phyloP scores from a whole-genome alignment of 176 grass and related monocot genomes.

The Lolium multiflorum region DNA sequence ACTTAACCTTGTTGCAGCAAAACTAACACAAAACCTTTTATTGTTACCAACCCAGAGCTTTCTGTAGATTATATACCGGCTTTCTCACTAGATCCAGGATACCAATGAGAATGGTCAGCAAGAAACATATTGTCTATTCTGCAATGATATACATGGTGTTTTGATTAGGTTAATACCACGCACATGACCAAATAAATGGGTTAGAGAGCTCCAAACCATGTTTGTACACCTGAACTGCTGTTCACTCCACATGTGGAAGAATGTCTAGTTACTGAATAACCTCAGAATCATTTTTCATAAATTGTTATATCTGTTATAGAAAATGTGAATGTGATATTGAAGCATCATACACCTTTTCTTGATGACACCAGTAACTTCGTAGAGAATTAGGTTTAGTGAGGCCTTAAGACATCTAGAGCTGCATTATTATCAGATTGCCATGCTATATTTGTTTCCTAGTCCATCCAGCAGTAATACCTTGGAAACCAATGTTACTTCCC shows the following conservation, averaged over 20 bases:
- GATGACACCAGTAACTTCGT: background rate
- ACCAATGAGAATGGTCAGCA: background rate
- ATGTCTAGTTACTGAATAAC: background rate
- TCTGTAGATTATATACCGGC: background rate
- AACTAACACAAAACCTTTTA: background rate
- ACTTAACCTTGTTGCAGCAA: background rate
- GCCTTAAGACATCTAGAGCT: background rate
- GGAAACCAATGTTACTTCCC: background rate
- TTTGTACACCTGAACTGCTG: background rate
- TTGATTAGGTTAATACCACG: background rate
- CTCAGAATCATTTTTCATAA: background rate
- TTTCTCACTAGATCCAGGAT: background rate
- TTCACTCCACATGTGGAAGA: slow-evolving; percentile 10
- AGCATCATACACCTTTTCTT: background rate
- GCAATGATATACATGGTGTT: background rate
- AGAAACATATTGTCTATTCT: slow-evolving; percentile 9
- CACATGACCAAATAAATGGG: background rate
- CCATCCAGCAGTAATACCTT: background rate
- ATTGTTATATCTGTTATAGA: background rate
- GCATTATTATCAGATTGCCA: slow-evolving; percentile 3
- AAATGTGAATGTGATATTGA: background rate
- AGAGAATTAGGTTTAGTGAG: background rate
- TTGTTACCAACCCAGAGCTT: background rate
- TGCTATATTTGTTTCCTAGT: slow-evolving; percentile 10
- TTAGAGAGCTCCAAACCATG: background rate